These are phyloP conservation scores for Penicillium odoratum DNA, from an alignment of 495 filamentous ascomycete genomes.

Conservation along the genomic window DNA sequence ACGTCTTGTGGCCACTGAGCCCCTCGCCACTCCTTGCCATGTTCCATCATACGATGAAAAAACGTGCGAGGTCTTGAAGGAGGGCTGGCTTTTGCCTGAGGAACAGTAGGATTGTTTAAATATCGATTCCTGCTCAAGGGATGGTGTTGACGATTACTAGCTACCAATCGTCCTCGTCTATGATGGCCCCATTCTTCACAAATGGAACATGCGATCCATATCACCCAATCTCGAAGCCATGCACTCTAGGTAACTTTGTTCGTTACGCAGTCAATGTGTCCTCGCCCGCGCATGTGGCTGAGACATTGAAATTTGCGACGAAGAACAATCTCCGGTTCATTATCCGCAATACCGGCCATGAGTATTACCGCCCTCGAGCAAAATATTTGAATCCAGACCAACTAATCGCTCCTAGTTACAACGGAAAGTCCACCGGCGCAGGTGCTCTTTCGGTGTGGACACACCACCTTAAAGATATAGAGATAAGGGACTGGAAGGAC, in stretches of 20 bases:
- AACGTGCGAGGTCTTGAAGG: conserved; percentile 25
- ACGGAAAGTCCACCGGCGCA: conserved; percentile 56
- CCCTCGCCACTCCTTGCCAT: conserved; percentile 49
- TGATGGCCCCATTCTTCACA: conserved; percentile 44
- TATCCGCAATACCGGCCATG: conserved; percentile 64
- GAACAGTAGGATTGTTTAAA: conserved; percentile 27
- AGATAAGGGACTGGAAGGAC: conserved; percentile 37
- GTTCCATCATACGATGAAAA: conserved; percentile 34
- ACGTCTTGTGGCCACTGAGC: conserved; percentile 44
- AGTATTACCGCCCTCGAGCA: conserved; percentile 34
- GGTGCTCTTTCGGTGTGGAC: conserved; percentile 58
- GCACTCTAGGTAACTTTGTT: conserved; percentile 59
- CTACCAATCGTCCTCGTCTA: conserved; percentile 37
- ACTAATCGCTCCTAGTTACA: conserved; percentile 29
- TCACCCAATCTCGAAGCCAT: conserved; percentile 46
- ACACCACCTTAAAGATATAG: conserved; percentile 52
- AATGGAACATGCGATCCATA: conserved; percentile 59
- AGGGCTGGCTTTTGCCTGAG: conserved; percentile 24
- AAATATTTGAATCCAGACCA: neutral
- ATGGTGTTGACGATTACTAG: conserved; percentile 8
- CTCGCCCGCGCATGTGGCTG: conserved; percentile 28
- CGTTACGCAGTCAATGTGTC: conserved; percentile 49
- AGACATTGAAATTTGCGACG: conserved; percentile 46
- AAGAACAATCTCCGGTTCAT: conserved; percentile 61
- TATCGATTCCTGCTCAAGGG: conserved; percentile 30